These are phyloP conservation scores for Gamarada debralockiae DNA, from an alignment of 495 filamentous ascomycete species.

Conservation along the genomic window DNA sequence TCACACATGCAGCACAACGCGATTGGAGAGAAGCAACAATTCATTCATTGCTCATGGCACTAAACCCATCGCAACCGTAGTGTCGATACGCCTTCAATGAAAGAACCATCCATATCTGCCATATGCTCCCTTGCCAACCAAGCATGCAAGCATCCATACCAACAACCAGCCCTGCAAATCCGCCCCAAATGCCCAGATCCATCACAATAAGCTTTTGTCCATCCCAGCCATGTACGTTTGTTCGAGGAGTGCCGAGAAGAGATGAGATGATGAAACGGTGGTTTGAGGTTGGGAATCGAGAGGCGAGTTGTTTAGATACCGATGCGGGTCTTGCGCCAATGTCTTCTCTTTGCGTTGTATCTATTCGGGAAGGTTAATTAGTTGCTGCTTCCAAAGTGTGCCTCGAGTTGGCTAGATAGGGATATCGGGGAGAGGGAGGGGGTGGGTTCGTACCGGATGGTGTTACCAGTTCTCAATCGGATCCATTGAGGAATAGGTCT, in stretches of 20 bases:
- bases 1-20: background rate
- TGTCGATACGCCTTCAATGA: background rate
- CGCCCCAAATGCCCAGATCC: background rate
- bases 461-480: slow-evolving; percentile 95
- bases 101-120: background rate
- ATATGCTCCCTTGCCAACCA: background rate
- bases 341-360: slow-evolving; percentile 99
- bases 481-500: slow-evolving; percentile 99
- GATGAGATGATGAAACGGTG: slow-evolving; percentile 7
- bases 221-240: background rate
- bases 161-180: background rate
- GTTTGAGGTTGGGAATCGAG: slow-evolving; percentile 1
- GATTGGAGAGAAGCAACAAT: background rate
- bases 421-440: background rate
- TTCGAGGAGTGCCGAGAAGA: slow-evolving; percentile 10
- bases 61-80: slow-evolving; percentile 5
- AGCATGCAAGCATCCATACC: too few species aligned
- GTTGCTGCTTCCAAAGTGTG: too few species aligned
- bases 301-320: slow-evolving; percentile 65
- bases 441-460: slow-evolving; percentile 36
- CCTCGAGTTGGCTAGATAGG: too few species aligned
- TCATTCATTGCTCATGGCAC: slow-evolving; percentile 3
- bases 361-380: slow-evolving; percentile 41
- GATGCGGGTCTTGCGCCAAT: slow-evolving; percentile 99
- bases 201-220: slow-evolving; percentile 11